These are phyloP conservation scores for Fragosphaeria purpurea DNA, from an alignment of 2,329 filamentous ascomycete genomes.

Conservation along the genomic window DNA sequence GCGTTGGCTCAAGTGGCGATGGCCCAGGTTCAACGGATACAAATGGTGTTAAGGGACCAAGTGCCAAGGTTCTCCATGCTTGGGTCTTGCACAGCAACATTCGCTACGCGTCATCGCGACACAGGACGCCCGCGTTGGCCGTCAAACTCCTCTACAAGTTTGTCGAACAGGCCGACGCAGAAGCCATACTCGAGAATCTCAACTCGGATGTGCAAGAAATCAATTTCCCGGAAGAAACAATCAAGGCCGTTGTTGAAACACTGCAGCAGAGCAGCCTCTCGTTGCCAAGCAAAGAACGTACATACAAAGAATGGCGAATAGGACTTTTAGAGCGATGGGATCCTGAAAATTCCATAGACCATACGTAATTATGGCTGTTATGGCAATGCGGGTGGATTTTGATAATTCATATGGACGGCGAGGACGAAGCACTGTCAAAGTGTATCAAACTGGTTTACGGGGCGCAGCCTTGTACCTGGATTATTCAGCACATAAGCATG, in stretches of 20 bases:
- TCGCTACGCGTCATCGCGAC: conserved; percentile 35
- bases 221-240: conserved; percentile 40
- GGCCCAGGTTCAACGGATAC: background rate
- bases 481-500: too few species aligned
- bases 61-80: conserved; percentile 30
- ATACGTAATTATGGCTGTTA: too few species aligned
- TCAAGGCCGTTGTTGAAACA: conserved; percentile 30
- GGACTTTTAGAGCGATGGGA: conserved; percentile 48
- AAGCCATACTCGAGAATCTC: conserved; percentile 39
- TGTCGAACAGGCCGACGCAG: conserved; percentile 32
- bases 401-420: too few species aligned
- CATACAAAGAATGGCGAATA: conserved; percentile 58
- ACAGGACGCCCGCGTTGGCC: conserved; percentile 24
- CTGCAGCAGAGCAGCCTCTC: conserved; percentile 39
- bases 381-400: too few species aligned
- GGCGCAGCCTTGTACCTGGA: too few species aligned
- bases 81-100: conserved; percentile 50
- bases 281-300: conserved; percentile 45
- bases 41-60: too few species aligned
- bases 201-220: conserved; percentile 50
- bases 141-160: conserved; percentile 44
- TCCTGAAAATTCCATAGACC: background rate
- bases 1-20: too few species aligned
- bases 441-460: too few species aligned
- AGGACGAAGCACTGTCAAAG: too few species aligned